Evolutionary conservation across 2,329 filamentous ascomycete species (phyloP).

Genomic region (Botrytis tulipae): DNA sequence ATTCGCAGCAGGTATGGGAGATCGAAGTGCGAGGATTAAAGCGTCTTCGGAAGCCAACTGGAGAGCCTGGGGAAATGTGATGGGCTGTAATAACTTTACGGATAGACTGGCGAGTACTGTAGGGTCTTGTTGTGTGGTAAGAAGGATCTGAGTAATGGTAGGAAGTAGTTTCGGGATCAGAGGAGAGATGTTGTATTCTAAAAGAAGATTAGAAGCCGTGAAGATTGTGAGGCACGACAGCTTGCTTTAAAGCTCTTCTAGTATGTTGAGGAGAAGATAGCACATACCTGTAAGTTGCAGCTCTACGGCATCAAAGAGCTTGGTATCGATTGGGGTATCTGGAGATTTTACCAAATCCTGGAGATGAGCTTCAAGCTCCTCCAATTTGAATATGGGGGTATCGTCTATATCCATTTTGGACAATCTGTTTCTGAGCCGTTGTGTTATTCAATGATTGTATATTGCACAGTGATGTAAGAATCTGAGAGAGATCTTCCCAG

Average conservation of each 20-base stretch:
- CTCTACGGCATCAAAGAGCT: conserved; percentile 58
- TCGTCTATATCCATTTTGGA: conserved; percentile 10
- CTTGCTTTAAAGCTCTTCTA: background rate
- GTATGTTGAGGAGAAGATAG: background rate
- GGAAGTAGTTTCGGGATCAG: conserved; percentile 55
- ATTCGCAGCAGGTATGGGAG: conserved; percentile 55
- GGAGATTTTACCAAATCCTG: conserved; percentile 48
- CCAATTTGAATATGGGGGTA: conserved; percentile 40
- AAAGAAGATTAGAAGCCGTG: conserved; percentile 20
- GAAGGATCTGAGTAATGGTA: conserved; percentile 52
- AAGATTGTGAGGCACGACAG: background rate
- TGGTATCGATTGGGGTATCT: conserved; percentile 45
- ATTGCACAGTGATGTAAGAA: background rate
- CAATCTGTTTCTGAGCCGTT: background rate
- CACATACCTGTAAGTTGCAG: conserved; percentile 54
- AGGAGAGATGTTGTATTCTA: conserved; percentile 52
- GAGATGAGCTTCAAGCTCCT: conserved; percentile 55
- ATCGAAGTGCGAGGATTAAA: conserved; percentile 52
- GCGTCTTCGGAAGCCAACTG: conserved; percentile 51
- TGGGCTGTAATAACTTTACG: conserved; percentile 54
- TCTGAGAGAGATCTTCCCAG: background rate
- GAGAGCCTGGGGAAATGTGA: conserved; percentile 52
- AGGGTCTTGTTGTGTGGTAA: conserved; percentile 51
- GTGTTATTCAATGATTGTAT: background rate
- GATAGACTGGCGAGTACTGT: conserved; percentile 51